A percentile compares a stretch with the other conserved stretches of the same genome.
phyloP scores from a whole-genome alignment of 331 rosid genomes.

The Ulmus americana region DNA sequence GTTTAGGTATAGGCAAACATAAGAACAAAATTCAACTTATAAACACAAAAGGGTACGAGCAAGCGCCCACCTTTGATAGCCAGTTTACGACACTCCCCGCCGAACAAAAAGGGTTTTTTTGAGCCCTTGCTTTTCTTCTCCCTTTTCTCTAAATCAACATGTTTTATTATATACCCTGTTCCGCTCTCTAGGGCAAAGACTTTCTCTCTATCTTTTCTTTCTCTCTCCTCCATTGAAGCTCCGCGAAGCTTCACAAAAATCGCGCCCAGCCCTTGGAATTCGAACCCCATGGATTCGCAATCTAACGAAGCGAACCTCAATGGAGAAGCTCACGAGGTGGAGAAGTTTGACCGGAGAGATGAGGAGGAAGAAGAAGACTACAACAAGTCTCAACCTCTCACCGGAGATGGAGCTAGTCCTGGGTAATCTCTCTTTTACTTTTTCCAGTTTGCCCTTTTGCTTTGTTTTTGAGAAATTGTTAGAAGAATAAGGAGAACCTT shows the following conservation, averaged over 20 bases:
- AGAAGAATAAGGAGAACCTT: slow-evolving; percentile 14
- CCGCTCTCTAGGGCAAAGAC: slow-evolving; percentile 11
- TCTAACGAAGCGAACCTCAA: slow-evolving; percentile 30
- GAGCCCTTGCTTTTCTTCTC: neutral
- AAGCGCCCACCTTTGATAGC: neutral
- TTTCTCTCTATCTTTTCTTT: neutral
- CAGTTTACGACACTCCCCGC: neutral
- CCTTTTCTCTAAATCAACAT: neutral
- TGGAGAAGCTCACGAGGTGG: slow-evolving; percentile 42
- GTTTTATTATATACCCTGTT: neutral
- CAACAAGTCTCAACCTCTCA: slow-evolving; percentile 52
- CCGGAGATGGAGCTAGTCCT: slow-evolving; percentile 92
- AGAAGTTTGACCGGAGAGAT: slow-evolving; percentile 38
- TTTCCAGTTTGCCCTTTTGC: neutral
- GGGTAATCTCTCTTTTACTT: slow-evolving; percentile 42
- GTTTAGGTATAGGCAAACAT: too few species aligned
- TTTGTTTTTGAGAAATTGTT: slow-evolving; percentile 12
- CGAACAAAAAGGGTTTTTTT: neutral
- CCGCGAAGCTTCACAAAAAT: neutral
- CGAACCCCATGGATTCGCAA: slow-evolving; percentile 43
- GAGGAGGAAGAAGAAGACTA: slow-evolving; percentile 38
- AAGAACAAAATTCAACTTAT: neutral
- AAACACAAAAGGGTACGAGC: neutral
- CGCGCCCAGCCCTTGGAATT: neutral
- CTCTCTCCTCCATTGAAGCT: neutral